Base-by-base conservation (phyloP, 306 rosid species). In the Clitoria ternatea region DNA sequence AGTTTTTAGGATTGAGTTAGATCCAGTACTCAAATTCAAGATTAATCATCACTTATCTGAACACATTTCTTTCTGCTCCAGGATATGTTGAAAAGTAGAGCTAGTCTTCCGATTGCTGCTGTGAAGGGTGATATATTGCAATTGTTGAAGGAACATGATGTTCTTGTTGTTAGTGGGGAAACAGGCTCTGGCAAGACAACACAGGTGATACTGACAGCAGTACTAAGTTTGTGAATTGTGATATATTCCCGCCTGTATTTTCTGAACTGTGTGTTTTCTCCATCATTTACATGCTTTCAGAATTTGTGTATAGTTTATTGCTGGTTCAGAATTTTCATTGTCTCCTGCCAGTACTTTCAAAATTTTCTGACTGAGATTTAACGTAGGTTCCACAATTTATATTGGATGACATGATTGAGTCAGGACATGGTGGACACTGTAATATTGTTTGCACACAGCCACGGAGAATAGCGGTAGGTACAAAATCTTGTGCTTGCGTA, bases 151-250 rank as follows among this genome's bases (percentile, higher is more conserved):
- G 88, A 90, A 56, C 81, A 85, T 63, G 76, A 82, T 66, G 92
- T 88, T 70, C 87, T 93, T 62, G 97, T 93, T 68, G 96, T 93
- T 81, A 88, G 98, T 79, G 98, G 98, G 75, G 98, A 93, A 85
- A 93, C 98, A 23, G 98, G 98, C 77, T 93, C 98, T 35, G 98
- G 98, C 72, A 93, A 93, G 89, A 93, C 98, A 77, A 93, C 98
- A 72, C 98, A 93, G 97, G 97, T 92, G 49, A 55, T 27, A 30
- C n/a, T n/a, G n/a, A n/a, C n/a, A n/a, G n/a, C 44, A 54, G 57
- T 69, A 61, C 63, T 57, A 77, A 23, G 54, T 37, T 69, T 52
- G 12, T 35, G 65, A 32, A 30, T 69, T 52, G 12, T 35, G 65
- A 32, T 54, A 63, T 62, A 44, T 66, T 48, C 66, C 27, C 23